Base-by-base conservation (phyloP, 108 stramenopile species). In the Pseudonitzschia pungens region DNA sequence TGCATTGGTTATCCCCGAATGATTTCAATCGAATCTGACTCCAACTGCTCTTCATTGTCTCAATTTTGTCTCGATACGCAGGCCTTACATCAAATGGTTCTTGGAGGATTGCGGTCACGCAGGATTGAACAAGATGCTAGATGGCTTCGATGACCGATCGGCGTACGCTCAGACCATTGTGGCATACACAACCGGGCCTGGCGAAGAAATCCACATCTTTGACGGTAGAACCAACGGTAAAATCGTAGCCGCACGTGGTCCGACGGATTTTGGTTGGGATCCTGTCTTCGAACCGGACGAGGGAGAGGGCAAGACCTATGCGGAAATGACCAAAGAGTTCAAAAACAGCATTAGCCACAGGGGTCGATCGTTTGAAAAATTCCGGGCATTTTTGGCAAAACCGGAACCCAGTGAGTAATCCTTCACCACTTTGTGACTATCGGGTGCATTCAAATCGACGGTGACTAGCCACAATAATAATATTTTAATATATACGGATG, bases 71-170 rank as follows among this genome's bases (percentile, higher is more conserved):
- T 48, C 45, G 14, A 18, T 12, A 58, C 27, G 10, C 29, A 58
- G 57, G 8, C 90, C 94, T 3, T 99, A 99, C 85, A 96, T 98
- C 63, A 99, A 99, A 78, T 99, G 97, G 98, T 99, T 99, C 79
- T 77, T 98, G 12, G 94, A 97, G 27, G 91, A 91, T 59, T 80
- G 86, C 72, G 97, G 98, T 15, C 97, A 96, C 51, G 93, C 86
- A 65, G 97, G 99, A 11, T 65, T 97, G 45, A 97, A 96, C 73
- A 78, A 84, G 20, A 89, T 94, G 90, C 75, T 93, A 27, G 85
- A 82, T 71, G 97, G 91, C 43, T 97, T 91, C 69, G 88, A 93
- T 16, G 99, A 98, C 69, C 92, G 96, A 73, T 77, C 87, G 18
- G 99, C 94, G 11, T 98, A 96, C 62, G 99, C 99, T 4, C 92